Conservation (phyloP, 768 basidiomycete species). For the Tulasnella sp. region DNA sequence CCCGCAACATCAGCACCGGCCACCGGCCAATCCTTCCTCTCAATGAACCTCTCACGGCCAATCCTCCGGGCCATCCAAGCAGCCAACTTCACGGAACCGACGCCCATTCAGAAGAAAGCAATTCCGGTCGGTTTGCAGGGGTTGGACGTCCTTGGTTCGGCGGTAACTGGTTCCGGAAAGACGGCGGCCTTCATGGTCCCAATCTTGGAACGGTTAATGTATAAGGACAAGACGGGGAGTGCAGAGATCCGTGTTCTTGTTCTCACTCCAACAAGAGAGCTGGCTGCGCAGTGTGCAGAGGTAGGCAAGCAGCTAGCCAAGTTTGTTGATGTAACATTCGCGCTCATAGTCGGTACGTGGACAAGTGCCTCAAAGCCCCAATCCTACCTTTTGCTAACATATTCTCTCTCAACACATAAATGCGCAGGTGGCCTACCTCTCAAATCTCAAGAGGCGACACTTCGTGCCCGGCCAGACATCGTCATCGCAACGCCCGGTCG, state of each 20-base stretch:
- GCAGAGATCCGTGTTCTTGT: conserved; percentile 84
- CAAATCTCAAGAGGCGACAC: conserved; percentile 77
- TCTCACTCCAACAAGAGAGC: conserved; percentile 87
- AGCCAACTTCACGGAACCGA: conserved; percentile 71
- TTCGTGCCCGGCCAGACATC: conserved; percentile 83
- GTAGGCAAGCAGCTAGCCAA: conserved; percentile 76
- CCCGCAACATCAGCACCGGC: conserved; percentile 27
- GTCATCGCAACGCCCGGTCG: conserved; percentile 96
- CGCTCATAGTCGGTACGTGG: conserved; percentile 72
- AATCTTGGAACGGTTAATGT: conserved; percentile 82
- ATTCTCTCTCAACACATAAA: not conserved
- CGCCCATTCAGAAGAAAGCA: conserved; percentile 89
- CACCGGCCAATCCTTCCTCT: conserved; percentile 67
- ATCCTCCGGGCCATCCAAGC: conserved; percentile 82
- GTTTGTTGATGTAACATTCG: conserved; percentile 83
- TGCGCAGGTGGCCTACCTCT: conserved; percentile 89
- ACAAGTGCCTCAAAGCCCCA: conserved; percentile 1
- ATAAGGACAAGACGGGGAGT: conserved; percentile 80
- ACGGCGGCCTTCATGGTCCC: conserved; percentile 96
- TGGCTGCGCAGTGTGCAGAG: conserved; percentile 92
- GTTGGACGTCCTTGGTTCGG: conserved; percentile 91
- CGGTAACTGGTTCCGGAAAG: conserved; percentile 96
- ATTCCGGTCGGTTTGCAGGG: conserved; percentile 90
- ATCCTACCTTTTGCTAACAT: not conserved
- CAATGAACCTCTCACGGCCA: conserved; percentile 93